Conservation (phyloP, 2,329 filamentous ascomycete genomes). For the Rugonectria rugulosa region DNA sequence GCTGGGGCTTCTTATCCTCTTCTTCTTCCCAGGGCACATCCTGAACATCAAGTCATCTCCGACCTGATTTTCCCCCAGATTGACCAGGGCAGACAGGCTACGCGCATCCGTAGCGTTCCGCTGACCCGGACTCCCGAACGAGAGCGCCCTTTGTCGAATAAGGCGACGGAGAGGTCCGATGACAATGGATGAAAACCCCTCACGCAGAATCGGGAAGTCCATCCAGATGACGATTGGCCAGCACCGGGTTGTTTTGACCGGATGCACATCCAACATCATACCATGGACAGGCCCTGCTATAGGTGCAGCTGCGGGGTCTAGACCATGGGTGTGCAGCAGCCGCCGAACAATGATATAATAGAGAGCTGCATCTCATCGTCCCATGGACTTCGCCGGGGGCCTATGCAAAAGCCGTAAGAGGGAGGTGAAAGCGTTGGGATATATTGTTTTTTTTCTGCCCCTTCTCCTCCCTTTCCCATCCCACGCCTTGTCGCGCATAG, state of each 20-base stretch:
- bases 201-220: slow-evolving; percentile 11
- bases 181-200: slow-evolving; percentile 21
- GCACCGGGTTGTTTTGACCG: slow-evolving; percentile 12
- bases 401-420: slow-evolving; percentile 13
- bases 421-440: slow-evolving; percentile 17
- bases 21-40: slow-evolving; percentile 11
- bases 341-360: slow-evolving; percentile 13
- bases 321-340: slow-evolving; percentile 19
- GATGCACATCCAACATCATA: slow-evolving; percentile 28
- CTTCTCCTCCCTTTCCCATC: too few relatives aligned
- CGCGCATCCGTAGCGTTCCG: slow-evolving; percentile 15
- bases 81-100: neutral
- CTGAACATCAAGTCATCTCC: slow-evolving; percentile 12
- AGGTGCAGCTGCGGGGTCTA: slow-evolving; percentile 23
- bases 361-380: slow-evolving; percentile 10
- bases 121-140: slow-evolving; percentile 28
- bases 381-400: slow-evolving; percentile 15
- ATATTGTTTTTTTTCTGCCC: neutral
- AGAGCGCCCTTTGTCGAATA: slow-evolving; percentile 2
- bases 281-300: slow-evolving; percentile 21
- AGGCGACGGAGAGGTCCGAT: slow-evolving; percentile 27
- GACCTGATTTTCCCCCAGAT: neutral
- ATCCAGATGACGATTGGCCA: slow-evolving; percentile 26
- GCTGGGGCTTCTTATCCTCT: slow-evolving; percentile 22
- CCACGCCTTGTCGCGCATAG: neutral